phyloP scores from a whole-genome alignment of 371 early-diverging fungal genomes.

The Capillidium heterosporum region DNA sequence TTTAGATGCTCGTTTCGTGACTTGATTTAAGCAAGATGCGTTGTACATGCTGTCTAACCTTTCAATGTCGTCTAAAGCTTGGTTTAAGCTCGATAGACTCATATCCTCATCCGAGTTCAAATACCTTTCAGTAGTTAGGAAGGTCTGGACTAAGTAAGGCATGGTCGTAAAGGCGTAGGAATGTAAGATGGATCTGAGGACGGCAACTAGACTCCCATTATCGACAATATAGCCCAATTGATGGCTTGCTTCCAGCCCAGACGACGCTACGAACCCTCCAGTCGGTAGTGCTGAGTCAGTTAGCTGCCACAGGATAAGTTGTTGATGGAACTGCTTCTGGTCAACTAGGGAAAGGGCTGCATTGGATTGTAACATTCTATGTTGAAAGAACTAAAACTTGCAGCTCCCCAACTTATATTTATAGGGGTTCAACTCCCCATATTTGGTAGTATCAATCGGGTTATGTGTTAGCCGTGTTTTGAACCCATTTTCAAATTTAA shows the following conservation, averaged over 20 bases:
- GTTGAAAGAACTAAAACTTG: no score
- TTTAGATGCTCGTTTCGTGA: constrained; percentile 46
- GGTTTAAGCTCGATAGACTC: constrained; percentile 7
- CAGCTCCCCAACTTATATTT: no score
- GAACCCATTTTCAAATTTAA: no score
- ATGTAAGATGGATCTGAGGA: constrained; percentile 28
- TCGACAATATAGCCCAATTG: constrained; percentile 32
- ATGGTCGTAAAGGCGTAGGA: constrained; percentile 44
- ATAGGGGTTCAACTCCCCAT: no score
- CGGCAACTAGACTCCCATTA: constrained; percentile 15
- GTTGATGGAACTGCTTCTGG: not conserved
- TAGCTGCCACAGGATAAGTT: constrained; percentile 43
- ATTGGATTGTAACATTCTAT: no score
- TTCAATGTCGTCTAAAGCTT: constrained; percentile 15
- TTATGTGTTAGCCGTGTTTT: no score
- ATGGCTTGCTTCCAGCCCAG: constrained; percentile 51
- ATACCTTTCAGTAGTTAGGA: not conserved
- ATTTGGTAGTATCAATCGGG: no score
- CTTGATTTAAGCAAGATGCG: constrained; percentile 32
- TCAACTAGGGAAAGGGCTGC: no score
- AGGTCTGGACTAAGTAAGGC: constrained; percentile 19
- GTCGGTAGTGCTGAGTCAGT: constrained; percentile 84
- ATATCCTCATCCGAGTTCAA: not conserved
- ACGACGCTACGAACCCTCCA: constrained; percentile 71
- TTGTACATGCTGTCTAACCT: constrained; percentile 26